phyloP scores from a whole-genome alignment of 805 yeast genomes.

The Blastobotrys americana region DNA sequence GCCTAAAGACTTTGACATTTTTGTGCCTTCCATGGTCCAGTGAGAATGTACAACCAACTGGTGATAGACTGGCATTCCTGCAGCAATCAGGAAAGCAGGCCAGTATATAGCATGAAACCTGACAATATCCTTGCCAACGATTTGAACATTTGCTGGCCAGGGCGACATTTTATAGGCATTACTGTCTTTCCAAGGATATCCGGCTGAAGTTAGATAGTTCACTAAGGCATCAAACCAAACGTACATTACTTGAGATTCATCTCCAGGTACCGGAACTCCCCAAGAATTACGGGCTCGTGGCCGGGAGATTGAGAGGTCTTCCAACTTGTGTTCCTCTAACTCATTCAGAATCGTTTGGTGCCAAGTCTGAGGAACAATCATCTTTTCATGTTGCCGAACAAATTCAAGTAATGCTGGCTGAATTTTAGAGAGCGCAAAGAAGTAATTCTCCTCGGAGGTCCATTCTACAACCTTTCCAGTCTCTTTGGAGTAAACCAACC shows the following conservation, averaged over 20 bases:
- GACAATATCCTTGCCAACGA: conserved; percentile 86
- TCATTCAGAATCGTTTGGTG: conserved; percentile 51
- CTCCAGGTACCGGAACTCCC: conserved; percentile 88
- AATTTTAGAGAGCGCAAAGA: conserved; percentile 65
- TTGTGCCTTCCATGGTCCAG: conserved; percentile 83
- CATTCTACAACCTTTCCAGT: conserved; percentile 67
- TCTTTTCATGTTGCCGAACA: conserved; percentile 44
- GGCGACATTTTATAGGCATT: conserved; percentile 19
- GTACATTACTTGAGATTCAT: conserved; percentile 69
- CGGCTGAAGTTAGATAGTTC: conserved; percentile 71
- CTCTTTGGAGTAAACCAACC: conserved; percentile 42
- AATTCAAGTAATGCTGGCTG: conserved; percentile 45
- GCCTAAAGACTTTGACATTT: conserved; percentile 90
- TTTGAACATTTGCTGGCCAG: conserved; percentile 67
- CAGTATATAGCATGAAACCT: conserved; percentile 88
- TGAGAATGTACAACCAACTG: conserved; percentile 86
- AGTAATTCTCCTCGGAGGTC: conserved; percentile 80
- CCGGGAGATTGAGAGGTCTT: conserved; percentile 80
- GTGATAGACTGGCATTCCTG: conserved; percentile 60
- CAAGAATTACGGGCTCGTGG: conserved; percentile 71
- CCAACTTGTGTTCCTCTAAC: conserved; percentile 37
- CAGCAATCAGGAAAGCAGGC: conserved; percentile 89
- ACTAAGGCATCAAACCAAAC: conserved; percentile 96
- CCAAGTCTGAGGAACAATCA: conserved; percentile 60
- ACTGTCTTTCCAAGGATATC: conserved; percentile 41